Percentiles rank a stretch among this genome's conserved stretches.
Evolutionary conservation across 805 yeast species (phyloP).

Genomic region (Ogataea pini): DNA sequence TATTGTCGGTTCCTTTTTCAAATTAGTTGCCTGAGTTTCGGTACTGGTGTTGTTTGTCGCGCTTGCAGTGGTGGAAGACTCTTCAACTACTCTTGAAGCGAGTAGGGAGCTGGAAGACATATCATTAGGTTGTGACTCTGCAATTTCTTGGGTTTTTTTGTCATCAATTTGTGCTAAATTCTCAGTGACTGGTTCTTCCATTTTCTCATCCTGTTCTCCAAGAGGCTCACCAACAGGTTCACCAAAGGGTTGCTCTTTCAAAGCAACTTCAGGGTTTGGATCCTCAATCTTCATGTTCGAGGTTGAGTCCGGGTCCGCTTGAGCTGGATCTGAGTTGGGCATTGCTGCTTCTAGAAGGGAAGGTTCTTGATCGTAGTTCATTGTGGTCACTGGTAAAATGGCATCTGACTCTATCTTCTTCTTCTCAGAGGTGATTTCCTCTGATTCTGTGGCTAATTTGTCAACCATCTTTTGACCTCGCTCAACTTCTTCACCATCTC

Average conservation of each 20-base stretch:
- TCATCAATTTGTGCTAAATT: not conserved
- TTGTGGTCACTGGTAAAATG: not conserved
- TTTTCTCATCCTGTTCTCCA: not conserved
- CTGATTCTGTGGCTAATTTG: not conserved
- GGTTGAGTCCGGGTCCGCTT: not conserved
- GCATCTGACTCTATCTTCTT: not conserved
- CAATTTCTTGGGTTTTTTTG: conserved; percentile 10
- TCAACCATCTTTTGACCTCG: not conserved
- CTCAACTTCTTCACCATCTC: not conserved
- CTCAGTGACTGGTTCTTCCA: not conserved
- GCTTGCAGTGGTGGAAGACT: not conserved
- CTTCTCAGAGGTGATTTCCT: not conserved
- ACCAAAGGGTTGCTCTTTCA: not conserved
- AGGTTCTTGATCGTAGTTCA: not conserved
- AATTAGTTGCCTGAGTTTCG: not conserved
- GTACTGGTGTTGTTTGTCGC: not conserved
- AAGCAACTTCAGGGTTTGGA: not conserved
- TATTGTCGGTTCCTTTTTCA: conserved; percentile 18
- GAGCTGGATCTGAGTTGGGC: not conserved
- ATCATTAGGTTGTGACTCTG: not conserved
- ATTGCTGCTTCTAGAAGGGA: not conserved
- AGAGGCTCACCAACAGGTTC: not conserved
- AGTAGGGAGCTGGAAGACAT: not conserved
- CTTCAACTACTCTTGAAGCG: not conserved
- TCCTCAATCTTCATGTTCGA: not conserved